Evolutionary conservation across 2,329 filamentous ascomycete genomes (phyloP).

Genomic region (Domatiomyces catenatus): DNA sequence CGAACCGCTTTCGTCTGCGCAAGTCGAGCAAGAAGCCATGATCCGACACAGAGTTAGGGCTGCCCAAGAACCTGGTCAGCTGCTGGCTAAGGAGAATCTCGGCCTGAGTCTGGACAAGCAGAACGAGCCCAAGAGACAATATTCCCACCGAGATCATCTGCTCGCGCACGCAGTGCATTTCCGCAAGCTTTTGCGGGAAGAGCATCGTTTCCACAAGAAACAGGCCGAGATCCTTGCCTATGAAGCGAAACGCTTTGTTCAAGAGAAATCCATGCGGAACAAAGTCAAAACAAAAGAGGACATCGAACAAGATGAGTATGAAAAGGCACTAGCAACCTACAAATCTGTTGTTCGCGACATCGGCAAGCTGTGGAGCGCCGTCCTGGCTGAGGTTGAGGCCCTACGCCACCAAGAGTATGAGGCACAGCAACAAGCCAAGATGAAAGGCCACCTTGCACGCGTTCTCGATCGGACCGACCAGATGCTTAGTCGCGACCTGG

Average conservation of each 20-base stretch:
- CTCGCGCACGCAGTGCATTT: conserved; percentile 66
- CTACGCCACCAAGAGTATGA: conserved; percentile 43
- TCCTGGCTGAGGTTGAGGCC: conserved; percentile 43
- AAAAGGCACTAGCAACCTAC: conserved; percentile 52
- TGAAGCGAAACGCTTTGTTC: conserved; percentile 32
- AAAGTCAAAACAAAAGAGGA: conserved; percentile 42
- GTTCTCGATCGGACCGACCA: conserved; percentile 40
- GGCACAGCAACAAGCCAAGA: conserved; percentile 41
- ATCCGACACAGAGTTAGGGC: conserved; percentile 55
- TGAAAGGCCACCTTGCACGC: conserved; percentile 35
- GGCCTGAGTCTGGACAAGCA: conserved; percentile 50
- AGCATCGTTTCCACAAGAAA: conserved; percentile 49
- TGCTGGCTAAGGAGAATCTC: conserved; percentile 37
- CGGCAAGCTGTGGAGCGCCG: conserved; percentile 44
- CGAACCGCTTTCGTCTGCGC: conserved; percentile 24
- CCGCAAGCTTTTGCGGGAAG: conserved; percentile 60
- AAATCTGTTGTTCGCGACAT: conserved; percentile 54
- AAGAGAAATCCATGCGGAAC: conserved; percentile 46
- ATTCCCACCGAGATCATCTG: conserved; percentile 76
- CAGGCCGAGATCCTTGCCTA: conserved; percentile 14
- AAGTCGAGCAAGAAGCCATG: conserved; percentile 51
- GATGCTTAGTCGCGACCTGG: conserved; percentile 34
- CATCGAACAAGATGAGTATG: conserved; percentile 60
- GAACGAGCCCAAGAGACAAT: conserved; percentile 63
- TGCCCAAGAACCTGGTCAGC: conserved; percentile 58